Conservation (phyloP, 1,139 yeast genomes). For the Zygosaccharomyces pseudobailii region DNA sequence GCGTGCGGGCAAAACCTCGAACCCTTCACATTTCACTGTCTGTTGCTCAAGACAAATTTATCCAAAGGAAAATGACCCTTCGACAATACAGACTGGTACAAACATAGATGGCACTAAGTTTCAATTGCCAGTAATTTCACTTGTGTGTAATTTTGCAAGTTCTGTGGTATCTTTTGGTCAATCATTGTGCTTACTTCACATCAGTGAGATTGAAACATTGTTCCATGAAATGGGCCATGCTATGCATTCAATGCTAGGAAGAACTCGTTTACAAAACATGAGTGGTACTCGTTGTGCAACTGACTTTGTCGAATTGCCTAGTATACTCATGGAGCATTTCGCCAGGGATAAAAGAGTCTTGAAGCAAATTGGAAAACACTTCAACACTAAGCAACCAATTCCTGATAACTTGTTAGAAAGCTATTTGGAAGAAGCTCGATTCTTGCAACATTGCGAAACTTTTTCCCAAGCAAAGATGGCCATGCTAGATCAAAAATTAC, state of each 20-base stretch:
- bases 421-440: conserved; percentile 49
- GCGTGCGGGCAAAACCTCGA: conserved; percentile 56
- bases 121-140: conserved; percentile 85
- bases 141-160: conserved; percentile 75
- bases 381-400: conserved; percentile 59
- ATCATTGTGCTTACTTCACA: conserved; percentile 48
- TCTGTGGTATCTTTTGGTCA: conserved; percentile 27
- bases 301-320: conserved; percentile 94
- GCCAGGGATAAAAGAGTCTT: conserved; percentile 78
- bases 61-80: conserved; percentile 42
- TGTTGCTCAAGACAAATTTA: conserved; percentile 80
- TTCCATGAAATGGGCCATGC: conserved; percentile 99
- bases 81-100: conserved; percentile 40
- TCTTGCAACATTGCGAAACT: conserved; percentile 66
- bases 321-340: conserved; percentile 90
- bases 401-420: conserved; percentile 46
- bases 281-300: conserved; percentile 95
- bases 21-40: conserved; percentile 96
- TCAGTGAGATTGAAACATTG: conserved; percentile 83
- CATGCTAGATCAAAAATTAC: conserved; percentile 75
- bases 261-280: conserved; percentile 83
- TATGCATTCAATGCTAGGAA: conserved; percentile 93
- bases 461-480: conserved; percentile 91
- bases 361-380: conserved; percentile 67
- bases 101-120: conserved; percentile 41